Evolutionary conservation across 495 filamentous ascomycete genomes (phyloP).

Genomic region (Niebla homalea): DNA sequence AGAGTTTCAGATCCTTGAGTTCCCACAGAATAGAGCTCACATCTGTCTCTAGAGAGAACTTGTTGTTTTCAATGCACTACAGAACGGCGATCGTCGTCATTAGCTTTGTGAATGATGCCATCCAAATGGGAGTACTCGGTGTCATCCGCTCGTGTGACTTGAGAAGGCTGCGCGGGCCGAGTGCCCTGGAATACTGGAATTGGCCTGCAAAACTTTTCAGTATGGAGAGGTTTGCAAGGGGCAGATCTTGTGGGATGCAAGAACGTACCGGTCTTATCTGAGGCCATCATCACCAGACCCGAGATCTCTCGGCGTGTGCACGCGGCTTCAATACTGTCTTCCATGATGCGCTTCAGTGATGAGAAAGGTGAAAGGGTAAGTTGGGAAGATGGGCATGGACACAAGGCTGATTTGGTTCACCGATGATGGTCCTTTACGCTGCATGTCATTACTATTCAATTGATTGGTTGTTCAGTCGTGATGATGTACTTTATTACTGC

Average conservation of each 20-base stretch:
- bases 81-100: constrained; percentile 33
- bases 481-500: no score
- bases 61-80: constrained; percentile 36
- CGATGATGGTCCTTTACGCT: no score
- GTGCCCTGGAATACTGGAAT: constrained; percentile 4
- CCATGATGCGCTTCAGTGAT: background rate
- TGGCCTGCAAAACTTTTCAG: background rate
- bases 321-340: background rate
- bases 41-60: constrained; percentile 29
- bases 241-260: background rate
- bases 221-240: background rate
- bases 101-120: constrained; percentile 22
- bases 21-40: constrained; percentile 28
- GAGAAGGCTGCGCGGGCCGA: constrained; percentile 4
- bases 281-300: background rate
- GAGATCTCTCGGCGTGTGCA: background rate
- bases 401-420: no score
- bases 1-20: constrained; percentile 24
- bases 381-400: no score
- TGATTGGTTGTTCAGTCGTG: no score
- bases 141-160: background rate
- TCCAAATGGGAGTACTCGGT: background rate
- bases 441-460: no score
- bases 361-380: no score
- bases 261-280: background rate